Evolutionary conservation across 2,329 filamentous ascomycete species (phyloP), one percentile per base, ranked within the genome.

Genomic region (Simplicillium aogashimaense): DNA sequence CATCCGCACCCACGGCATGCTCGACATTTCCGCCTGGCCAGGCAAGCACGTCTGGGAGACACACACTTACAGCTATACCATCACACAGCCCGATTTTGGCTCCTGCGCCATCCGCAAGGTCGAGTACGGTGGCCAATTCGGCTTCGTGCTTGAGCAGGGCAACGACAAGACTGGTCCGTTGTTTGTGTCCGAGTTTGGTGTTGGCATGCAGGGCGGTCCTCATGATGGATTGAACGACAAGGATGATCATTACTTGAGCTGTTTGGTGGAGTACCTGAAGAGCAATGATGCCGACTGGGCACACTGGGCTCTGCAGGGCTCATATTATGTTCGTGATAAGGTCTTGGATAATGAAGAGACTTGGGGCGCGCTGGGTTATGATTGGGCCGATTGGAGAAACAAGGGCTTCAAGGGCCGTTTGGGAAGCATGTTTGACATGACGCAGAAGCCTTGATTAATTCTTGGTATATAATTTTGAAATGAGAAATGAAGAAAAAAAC

Each of bases 1-100:
- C 2, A 45, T 75, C 29, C 54, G 60, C 25, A 47, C 44, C 29
- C 50, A 51, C 20, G 30, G 30, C 13, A 53, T 49, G 35, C 60
- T 76, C 40, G 66, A 74, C 53, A 65, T 61, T 35, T 53, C 53
- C 3, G 59, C 52, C 10, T 74, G 68, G 66, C 42, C 47, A 7
- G 62, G 60, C 32, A 78, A 78, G 56, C 64, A 73, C 48, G 72
- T 78, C 11, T 78, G 73, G 72, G 75, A 79, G 56, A 67, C 72
- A 50, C 75, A 79, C 57, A 64, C 68, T 25, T 79, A 78, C 61
- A 62, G 60, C 43, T 77, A 72, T 56, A 74, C 71, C 18, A 61
- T 71, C 11, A 70, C 63, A 3, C 70, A 64, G 45, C 60, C 61
- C 15, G 53, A 64, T 43, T 55, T 64, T 25, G 58, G 55, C n/a